Evolutionary conservation across 2,329 filamentous ascomycete genomes (phyloP), one percentile per base, ranked within the genome.

Genomic region (Pseudogymnoascus sp.): DNA sequence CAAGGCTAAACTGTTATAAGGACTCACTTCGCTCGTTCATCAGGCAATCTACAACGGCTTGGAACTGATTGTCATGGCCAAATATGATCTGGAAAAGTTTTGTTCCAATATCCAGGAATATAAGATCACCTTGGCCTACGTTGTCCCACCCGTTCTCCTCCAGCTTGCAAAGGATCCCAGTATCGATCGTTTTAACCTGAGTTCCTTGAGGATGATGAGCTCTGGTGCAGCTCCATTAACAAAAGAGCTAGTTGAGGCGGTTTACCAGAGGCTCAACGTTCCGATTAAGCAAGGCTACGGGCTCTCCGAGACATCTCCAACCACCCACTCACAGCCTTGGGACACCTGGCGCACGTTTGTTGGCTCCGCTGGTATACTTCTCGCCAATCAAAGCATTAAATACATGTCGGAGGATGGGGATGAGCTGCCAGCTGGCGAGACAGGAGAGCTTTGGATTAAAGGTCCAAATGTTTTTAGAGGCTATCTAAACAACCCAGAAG

Each of bases 261-360:
- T 93, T 3, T 89, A 90, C 79, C 75, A 83, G 25, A 84, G 91
- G 9, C 83, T 93, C 64, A 84, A 84, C 60, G 80, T 93, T 28
- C 86, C 87, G 5, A 85, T 96, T 66, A 96, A 96, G 79, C 92
- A 96, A 75, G 91, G 89, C 21, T 96, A 96, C 71, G 92, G 92
- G 0, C 81, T 96, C 11, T 90, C 86, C 6, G 92, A 96, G 77
- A 93, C 90, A 16, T 87, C 87, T 23, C 91, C 91, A 0, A 87
- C 85, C 1, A 88, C 89, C 0, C 86, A 90, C 68, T 84, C 84
- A 11, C 89, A 90, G 75, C 77, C 81, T 14, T 86, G 89, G 78
- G 83, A 85, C 31, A 86, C 90, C 68, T 96, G 36, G 31, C 36
- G 36, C 53, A 14, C 7, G 12, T 36, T 36, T 36, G 36, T 59